Evolutionary conservation across 768 basidiomycete genomes (phyloP).

Genomic region (Naematelia encephala): DNA sequence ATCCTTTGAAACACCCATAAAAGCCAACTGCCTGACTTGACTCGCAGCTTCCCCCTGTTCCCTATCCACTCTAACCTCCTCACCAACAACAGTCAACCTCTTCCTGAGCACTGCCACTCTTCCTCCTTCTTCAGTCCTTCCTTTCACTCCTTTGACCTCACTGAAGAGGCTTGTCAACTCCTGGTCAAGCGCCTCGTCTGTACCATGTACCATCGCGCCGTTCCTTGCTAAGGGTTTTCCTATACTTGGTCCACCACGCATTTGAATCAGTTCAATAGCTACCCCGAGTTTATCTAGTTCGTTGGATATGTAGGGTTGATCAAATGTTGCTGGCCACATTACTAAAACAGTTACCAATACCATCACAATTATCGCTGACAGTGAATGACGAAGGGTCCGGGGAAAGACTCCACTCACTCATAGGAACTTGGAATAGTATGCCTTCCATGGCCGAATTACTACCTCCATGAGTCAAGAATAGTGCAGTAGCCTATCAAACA

Average conservation of each 20-base stretch:
- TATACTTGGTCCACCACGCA: slow-evolving; percentile 10
- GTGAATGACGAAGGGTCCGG: background rate
- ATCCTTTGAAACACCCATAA: too few relatives aligned
- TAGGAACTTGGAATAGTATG: slow-evolving; percentile 6
- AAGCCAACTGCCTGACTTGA: background rate
- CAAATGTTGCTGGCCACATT: slow-evolving; percentile 11
- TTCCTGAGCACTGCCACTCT: slow-evolving; percentile 4
- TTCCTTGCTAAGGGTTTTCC: slow-evolving; percentile 6
- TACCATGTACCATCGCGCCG: slow-evolving; percentile 1
- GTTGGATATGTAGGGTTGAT: slow-evolving; percentile 19
- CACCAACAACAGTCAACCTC: slow-evolving; percentile 7
- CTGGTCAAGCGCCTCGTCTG: background rate
- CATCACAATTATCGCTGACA: background rate
- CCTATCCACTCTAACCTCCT: background rate
- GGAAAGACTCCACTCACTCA: slow-evolving; percentile 1
- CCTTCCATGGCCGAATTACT: slow-evolving; percentile 14
- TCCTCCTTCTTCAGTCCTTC: slow-evolving; percentile 5
- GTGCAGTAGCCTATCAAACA: slow-evolving; percentile 15
- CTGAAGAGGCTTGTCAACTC: background rate
- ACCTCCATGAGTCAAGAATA: slow-evolving; percentile 19
- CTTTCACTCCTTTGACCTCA: slow-evolving; percentile 5
- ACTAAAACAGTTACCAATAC: background rate
- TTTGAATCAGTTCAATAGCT: slow-evolving; percentile 12
- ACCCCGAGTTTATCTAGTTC: slow-evolving; percentile 6
- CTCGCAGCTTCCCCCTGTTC: background rate